Conservation (phyloP, 1,284 basidiomycete genomes). For the Heterobasidion occidentale region DNA sequence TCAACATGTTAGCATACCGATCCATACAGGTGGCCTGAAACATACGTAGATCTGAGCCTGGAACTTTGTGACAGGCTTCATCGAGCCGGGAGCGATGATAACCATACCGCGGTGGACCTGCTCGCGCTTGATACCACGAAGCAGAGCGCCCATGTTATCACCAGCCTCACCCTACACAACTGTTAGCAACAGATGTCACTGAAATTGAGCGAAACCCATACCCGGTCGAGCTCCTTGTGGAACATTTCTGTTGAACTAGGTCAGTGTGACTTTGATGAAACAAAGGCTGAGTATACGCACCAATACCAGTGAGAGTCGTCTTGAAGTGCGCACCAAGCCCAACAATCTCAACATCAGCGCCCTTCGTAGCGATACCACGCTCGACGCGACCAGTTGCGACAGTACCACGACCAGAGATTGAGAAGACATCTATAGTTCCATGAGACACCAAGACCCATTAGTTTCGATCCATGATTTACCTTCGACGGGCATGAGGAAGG, state of each 20-base stretch:
- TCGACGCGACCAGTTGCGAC: conserved; percentile 96
- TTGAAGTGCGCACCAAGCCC: conserved; percentile 83
- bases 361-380: conserved; percentile 90
- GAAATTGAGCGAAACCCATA: conserved; percentile 21
- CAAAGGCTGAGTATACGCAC: conserved; percentile 32
- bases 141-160: conserved; percentile 98
- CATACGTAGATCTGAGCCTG: conserved; percentile 84
- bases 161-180: conserved; percentile 81
- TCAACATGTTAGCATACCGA: not conserved
- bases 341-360: conserved; percentile 90
- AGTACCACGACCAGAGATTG: conserved; percentile 97
- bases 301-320: conserved; percentile 94
- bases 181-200: conserved; percentile 1
- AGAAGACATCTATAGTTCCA: conserved; percentile 74
- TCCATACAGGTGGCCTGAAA: conserved; percentile 9
- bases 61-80: conserved; percentile 95
- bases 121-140: conserved; percentile 97
- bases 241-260: conserved; percentile 76
- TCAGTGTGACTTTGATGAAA: too few relatives aligned
- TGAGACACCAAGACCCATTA: not conserved
- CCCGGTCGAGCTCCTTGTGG: conserved; percentile 98
- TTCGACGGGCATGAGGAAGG: conserved; percentile 96
- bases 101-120: conserved; percentile 94
- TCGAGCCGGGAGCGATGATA: conserved; percentile 83
- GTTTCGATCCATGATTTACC: conserved; percentile 24